Evolutionary conservation across 78 protist genomes (phyloP).

Genomic region (Dictyostelium brefeldianum): DNA sequence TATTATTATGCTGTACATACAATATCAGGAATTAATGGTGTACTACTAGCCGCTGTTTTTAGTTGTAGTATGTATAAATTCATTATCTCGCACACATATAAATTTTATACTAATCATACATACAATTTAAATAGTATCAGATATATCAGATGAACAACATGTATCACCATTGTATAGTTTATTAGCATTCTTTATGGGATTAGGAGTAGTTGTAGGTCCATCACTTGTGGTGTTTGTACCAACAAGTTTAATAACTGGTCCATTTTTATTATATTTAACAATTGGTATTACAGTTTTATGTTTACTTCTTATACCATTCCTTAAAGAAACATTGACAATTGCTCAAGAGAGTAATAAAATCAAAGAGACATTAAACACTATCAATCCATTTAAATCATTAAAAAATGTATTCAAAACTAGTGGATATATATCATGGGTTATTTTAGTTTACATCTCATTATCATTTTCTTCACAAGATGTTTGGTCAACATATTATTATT

Average conservation of each 20-base stretch:
- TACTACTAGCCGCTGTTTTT: not conserved
- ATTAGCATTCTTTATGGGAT: not conserved
- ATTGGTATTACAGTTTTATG: not conserved
- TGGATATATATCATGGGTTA: not conserved
- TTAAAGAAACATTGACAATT: not conserved
- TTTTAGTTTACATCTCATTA: not conserved
- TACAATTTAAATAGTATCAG: not conserved
- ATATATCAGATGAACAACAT: not conserved
- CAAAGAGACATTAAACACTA: not conserved
- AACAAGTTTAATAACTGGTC: not conserved
- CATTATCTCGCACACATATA: too few relatives aligned
- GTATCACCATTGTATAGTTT: not conserved
- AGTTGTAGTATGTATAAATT: not conserved
- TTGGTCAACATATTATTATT: not conserved
- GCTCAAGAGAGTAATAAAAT: conserved; percentile 9
- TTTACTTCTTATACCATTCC: not conserved
- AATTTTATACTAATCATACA: too few relatives aligned
- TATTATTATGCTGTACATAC: not conserved
- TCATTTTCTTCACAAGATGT: not conserved
- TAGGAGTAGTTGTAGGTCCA: not conserved
- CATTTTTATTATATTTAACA: not conserved
- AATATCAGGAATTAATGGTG: not conserved
- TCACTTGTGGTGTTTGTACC: not conserved
- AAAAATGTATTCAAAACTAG: not conserved
- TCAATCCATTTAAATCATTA: not conserved